These are phyloP conservation scores for Penicillium arizonense DNA, from an alignment of 495 filamentous ascomycete genomes.

Conservation along the genomic window DNA sequence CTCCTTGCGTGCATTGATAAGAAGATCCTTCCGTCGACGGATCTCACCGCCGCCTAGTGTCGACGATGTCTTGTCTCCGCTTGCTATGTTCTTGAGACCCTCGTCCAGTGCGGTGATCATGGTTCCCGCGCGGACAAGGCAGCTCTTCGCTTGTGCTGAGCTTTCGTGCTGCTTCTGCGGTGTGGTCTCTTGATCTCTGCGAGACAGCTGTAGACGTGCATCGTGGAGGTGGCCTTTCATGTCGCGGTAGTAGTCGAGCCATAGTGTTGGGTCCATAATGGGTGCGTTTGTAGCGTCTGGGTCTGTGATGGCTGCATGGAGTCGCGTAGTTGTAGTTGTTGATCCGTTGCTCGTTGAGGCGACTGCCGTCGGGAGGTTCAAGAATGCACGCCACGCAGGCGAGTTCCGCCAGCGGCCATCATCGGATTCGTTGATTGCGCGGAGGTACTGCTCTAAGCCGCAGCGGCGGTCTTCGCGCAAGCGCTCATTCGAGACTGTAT, in stretches of 20 bases:
- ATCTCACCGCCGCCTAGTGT: slow-evolving; percentile 84
- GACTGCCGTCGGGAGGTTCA: slow-evolving; percentile 69
- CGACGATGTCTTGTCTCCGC: slow-evolving; percentile 6
- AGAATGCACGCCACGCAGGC: slow-evolving; percentile 78
- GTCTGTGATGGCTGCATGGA: slow-evolving; percentile 43
- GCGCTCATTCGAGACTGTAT: slow-evolving; percentile 70
- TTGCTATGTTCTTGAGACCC: slow-evolving; percentile 57
- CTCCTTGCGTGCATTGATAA: slow-evolving; percentile 77
- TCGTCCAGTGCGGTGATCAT: slow-evolving; percentile 67
- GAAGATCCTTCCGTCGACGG: slow-evolving; percentile 72
- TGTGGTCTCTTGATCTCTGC: slow-evolving; percentile 70
- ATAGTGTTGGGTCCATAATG: slow-evolving; percentile 74
- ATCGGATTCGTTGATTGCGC: slow-evolving; percentile 69
- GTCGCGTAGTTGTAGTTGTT: slow-evolving; percentile 27
- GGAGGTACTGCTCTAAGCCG: slow-evolving; percentile 79
- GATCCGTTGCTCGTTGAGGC: slow-evolving; percentile 44
- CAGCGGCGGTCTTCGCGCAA: slow-evolving; percentile 77
- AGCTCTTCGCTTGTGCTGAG: slow-evolving; percentile 75
- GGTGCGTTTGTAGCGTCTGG: slow-evolving; percentile 44
- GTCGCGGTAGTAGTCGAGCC: slow-evolving; percentile 84
- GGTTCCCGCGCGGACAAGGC: slow-evolving; percentile 69
- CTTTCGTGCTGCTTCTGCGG: slow-evolving; percentile 73
- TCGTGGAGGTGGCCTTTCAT: slow-evolving; percentile 82
- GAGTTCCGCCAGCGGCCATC: slow-evolving; percentile 87
- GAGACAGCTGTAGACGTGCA: slow-evolving; percentile 69